These are phyloP conservation scores for Coemansia sp. DNA, from an alignment of 192 early-diverging fungal species.

Conservation along the genomic window DNA sequence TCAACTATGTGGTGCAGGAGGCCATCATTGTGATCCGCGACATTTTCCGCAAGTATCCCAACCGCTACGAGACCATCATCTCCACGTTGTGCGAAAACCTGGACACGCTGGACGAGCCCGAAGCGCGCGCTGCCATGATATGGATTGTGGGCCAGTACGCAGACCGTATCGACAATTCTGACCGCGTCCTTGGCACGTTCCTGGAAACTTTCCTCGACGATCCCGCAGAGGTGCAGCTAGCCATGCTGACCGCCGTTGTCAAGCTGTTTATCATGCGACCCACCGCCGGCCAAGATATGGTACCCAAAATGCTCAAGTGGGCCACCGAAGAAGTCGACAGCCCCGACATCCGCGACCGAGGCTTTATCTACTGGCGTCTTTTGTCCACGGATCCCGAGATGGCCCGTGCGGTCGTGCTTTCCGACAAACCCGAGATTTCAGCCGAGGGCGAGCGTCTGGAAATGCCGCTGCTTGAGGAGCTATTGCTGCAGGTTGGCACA, in stretches of 20 bases:
- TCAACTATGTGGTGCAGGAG: constrained; percentile 98
- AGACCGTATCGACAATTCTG: constrained; percentile 94
- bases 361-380: constrained; percentile 97
- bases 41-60: constrained; percentile 98
- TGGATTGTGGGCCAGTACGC: constrained; percentile 99
- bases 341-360: constrained; percentile 96
- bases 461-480: constrained; percentile 77
- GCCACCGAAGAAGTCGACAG: constrained; percentile 94
- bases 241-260: constrained; percentile 91
- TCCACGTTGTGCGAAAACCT: constrained; percentile 91
- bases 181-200: constrained; percentile 85
- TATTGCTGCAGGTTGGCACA: constrained; percentile 82
- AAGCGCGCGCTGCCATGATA: constrained; percentile 97
- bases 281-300: constrained; percentile 84
- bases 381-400: constrained; percentile 89
- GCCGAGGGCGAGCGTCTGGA: constrained; percentile 94
- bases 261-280: constrained; percentile 96
- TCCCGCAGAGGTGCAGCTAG: constrained; percentile 85
- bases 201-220: constrained; percentile 90
- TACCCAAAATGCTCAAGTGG: constrained; percentile 91
- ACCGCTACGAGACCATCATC: constrained; percentile 94
- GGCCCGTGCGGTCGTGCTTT: constrained; percentile 74
- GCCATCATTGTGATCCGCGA: constrained; percentile 98
- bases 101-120: constrained; percentile 94
- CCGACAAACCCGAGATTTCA: constrained; percentile 91